phyloP scores from a whole-genome alignment of 495 filamentous ascomycete genomes.

The Penicillium soppii region DNA sequence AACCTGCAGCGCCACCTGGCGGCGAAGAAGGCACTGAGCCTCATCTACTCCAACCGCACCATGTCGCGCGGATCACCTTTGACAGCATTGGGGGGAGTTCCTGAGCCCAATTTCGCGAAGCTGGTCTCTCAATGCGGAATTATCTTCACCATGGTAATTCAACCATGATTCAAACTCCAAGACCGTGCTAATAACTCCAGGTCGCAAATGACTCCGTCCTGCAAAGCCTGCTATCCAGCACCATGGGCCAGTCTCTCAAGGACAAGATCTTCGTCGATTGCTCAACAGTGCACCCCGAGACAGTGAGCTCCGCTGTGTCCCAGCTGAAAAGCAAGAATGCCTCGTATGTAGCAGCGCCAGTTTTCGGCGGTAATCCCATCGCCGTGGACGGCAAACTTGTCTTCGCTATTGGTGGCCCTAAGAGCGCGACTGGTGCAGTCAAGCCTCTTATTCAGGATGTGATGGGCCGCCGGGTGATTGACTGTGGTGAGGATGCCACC shows the following conservation, averaged over 20 bases:
- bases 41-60: conserved; percentile 47
- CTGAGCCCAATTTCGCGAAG: conserved; percentile 35
- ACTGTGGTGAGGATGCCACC: conserved; percentile 48
- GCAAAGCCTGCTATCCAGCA: conserved; percentile 33
- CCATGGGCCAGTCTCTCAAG: conserved; percentile 28
- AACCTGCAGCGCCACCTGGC: conserved; percentile 48
- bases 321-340: conserved; percentile 36
- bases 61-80: conserved; percentile 40
- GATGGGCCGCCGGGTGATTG: conserved; percentile 46
- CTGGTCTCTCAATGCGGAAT: conserved; percentile 39
- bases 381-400: conserved; percentile 47
- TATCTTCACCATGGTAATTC: conserved; percentile 46
- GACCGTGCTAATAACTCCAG: conserved; percentile 16
- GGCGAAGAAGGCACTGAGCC: conserved; percentile 31
- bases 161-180: not conserved
- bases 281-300: conserved; percentile 46
- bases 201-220: conserved; percentile 44
- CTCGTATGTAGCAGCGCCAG: conserved; percentile 42
- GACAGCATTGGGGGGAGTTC: conserved; percentile 32
- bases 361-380: conserved; percentile 47
- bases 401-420: conserved; percentile 45
- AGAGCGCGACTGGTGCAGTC: conserved; percentile 31
- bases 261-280: conserved; percentile 53
- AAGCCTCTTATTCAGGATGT: conserved; percentile 47
- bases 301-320: conserved; percentile 33